Conservation (phyloP, 441 rosid species). For the Theobroma grandiflorum region DNA sequence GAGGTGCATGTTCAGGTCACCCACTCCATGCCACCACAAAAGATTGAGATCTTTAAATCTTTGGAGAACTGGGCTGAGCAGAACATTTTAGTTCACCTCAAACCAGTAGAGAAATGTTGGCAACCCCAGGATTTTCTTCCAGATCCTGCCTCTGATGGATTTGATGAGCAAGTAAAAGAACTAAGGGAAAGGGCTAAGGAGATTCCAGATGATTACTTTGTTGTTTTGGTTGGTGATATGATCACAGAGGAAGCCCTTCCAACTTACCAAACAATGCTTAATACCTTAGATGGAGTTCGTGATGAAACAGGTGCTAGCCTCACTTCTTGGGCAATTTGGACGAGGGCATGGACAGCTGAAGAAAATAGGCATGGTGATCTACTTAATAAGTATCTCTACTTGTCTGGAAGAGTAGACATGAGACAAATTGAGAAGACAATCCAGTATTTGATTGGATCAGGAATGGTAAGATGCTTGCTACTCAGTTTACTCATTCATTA, state of each 20-base stretch:
- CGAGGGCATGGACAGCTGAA: conserved; percentile 97
- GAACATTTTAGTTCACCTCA: conserved; percentile 73
- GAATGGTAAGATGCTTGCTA: conserved; percentile 78
- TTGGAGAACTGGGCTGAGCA: conserved; percentile 87
- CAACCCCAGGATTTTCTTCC: conserved; percentile 96
- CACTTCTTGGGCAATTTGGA: conserved; percentile 93
- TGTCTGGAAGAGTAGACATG: conserved; percentile 95
- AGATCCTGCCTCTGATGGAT: conserved; percentile 81
- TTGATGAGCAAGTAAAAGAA: conserved; percentile 83
- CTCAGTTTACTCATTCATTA: conserved; percentile 6
- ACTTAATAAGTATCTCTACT: conserved; percentile 84
- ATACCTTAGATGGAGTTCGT: conserved; percentile 83
- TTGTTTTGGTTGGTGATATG: conserved; percentile 96
- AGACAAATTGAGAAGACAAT: conserved; percentile 92
- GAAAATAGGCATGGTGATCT: conserved; percentile 97
- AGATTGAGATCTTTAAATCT: conserved; percentile 89
- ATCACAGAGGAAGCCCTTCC: conserved; percentile 98
- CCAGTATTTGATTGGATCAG: conserved; percentile 94
- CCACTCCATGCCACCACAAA: conserved; percentile 87
- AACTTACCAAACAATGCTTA: conserved; percentile 88
- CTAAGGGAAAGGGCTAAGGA: conserved; percentile 79
- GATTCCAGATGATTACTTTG: conserved; percentile 91
- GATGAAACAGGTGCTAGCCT: conserved; percentile 97
- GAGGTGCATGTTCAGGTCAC: conserved; percentile 82
- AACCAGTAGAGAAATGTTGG: conserved; percentile 93